Conservation (phyloP, 2,329 filamentous ascomycete species). For the Colletotrichum australisinense region DNA sequence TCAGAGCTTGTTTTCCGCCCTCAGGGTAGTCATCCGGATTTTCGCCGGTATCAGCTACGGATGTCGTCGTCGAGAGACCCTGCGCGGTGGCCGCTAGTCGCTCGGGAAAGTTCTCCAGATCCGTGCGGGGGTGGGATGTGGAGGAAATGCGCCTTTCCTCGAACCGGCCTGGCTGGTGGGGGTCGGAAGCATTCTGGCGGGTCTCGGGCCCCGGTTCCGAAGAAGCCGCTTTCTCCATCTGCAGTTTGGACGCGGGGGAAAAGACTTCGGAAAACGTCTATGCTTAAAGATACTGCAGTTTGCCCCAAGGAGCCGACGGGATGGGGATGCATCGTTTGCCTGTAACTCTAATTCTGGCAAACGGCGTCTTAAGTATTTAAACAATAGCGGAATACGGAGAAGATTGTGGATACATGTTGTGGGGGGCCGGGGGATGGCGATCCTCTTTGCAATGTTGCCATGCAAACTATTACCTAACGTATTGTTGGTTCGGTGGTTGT, state of each 20-base stretch:
- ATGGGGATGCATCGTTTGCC: not conserved
- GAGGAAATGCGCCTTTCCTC: not conserved
- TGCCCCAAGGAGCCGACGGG: not conserved
- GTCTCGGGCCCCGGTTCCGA: not conserved
- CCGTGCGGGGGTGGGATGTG: not conserved
- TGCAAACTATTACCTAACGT: slow-evolving; percentile 27
- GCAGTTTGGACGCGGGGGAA: not conserved
- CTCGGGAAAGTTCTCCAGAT: slow-evolving; percentile 32
- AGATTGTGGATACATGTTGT: not conserved
- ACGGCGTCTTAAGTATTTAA: slow-evolving; percentile 6
- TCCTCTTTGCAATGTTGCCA: not conserved
- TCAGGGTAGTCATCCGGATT: slow-evolving; percentile 63
- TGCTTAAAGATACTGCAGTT: not conserved
- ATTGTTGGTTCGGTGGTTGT: slow-evolving; percentile 8
- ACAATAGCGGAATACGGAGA: not conserved
- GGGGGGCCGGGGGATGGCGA: slow-evolving; percentile 9
- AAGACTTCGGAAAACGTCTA: not conserved
- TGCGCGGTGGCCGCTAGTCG: not conserved
- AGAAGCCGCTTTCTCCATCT: slow-evolving; percentile 9
- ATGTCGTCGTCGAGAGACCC: slow-evolving; percentile 27
- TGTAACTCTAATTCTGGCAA: not conserved
- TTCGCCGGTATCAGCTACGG: slow-evolving; percentile 37
- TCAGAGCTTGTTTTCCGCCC: slow-evolving; percentile 67
- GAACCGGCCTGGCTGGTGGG: not conserved
- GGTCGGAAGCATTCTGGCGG: not conserved